Base-by-base conservation (phyloP, 202 grass and related monocot species). In the Cymbopogon flexuosus region DNA sequence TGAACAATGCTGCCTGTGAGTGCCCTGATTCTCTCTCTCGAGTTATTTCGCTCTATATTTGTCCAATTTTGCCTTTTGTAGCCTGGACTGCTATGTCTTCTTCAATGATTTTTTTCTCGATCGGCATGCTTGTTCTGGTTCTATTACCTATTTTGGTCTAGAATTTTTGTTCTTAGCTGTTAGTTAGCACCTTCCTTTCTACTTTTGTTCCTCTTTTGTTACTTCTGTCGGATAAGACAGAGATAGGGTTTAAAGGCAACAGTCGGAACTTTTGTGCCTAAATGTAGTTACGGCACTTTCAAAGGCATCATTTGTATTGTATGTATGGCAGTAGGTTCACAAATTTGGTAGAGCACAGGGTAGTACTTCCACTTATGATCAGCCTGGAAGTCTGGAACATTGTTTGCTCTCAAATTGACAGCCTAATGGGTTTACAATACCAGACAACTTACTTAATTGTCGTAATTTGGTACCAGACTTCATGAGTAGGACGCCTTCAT, bases 1-100 rank as follows among this genome's bases (percentile, higher is more conserved):
- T 87, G 65, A 94, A 89, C 63, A 94, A 83, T 42, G 84, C 83
- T 85, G 66, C 86, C 46, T 87, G 91, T 93, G 83, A 93, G 92
- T 91, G n/a, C 33, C 43, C 62, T 76, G 62, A 5, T 29, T 22
- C 61, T 61, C 67, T 72, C 56, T 75, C 16, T 39, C 15, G 3
- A 13, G 2, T 23, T 74, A 13, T 49, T 78, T 81, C 29, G 12
- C 3, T 68, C 22, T 31, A 42, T 79, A 43, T 80, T 76, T 68
- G 65, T 54, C 60, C 42, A 75, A 27, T 80, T 86, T 87, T 87
- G 78, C 40, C 41, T 80, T 14, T 62, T 68, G 8, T 72, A 37
- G 40, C 6, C 27, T 71, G 61, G 24, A 35, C 71, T 81, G 52
- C 22, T 75, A 61, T 84, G 68, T 65, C 9, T 80, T 10, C 5